Evolutionary conservation across 2,329 filamentous ascomycete species (phyloP), one percentile per base, ranked within the genome.

Genomic region (Furcasterigmium sp.): DNA sequence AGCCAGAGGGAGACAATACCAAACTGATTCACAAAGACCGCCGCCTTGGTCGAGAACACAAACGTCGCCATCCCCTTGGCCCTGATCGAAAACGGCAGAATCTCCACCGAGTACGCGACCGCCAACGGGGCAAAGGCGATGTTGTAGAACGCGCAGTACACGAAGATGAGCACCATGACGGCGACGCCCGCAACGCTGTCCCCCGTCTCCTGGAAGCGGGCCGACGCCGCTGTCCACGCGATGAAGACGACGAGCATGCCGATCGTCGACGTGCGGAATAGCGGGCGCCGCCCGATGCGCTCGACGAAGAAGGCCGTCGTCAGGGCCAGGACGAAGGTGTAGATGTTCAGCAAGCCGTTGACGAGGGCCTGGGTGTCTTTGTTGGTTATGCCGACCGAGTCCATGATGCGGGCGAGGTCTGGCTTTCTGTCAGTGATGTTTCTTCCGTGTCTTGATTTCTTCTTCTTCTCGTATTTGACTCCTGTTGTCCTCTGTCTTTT

Each of bases 61-160:
- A n/a, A 56, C 30, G 23, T 42, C 2, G 63, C 63, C 67, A 76
- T 65, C 23, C 57, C 57, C 14, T 49, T 47, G 5, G 49, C 51
- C 34, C 58, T 53, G 18, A 58, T 53, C 5, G 51, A 47, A 41
- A 56, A 60, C 32, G 53, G 50, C 32, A 61, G 53, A 10, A 62
- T 54, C 39, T 61, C 59, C 3, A 56, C 51, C 3, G 56, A 53
- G 21, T 60, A 56, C 5, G 45, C 43, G 17, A 48, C 20, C 30
- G 39, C 9, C 26, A 43, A n/a, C 11, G 37, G 37, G 20, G 37
- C 10, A 17, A 38, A 26, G 6, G 37, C 37, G 32, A 63, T 55
- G 34, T 58, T 56, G 39, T 63, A 64, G 44, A 55, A 56, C 28
- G 52, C 52, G 40, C 58, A 59, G 45, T 56, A 65, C 17, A 62